These are phyloP conservation scores for Hypomontagnella submonticulosa DNA, from an alignment of 495 filamentous ascomycete species.

Conservation along the genomic window DNA sequence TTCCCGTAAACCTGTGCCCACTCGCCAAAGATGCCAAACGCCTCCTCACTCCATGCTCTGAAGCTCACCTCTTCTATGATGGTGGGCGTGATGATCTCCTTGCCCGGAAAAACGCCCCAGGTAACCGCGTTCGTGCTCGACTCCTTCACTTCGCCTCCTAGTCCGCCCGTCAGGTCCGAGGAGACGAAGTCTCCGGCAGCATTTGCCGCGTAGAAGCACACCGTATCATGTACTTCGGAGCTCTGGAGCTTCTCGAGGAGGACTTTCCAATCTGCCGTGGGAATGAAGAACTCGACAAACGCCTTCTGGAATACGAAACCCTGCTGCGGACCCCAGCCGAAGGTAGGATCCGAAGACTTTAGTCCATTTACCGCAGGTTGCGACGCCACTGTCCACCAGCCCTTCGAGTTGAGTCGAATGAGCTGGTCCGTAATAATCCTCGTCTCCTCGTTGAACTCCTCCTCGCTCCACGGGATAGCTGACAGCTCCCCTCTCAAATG, in stretches of 20 bases:
- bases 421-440: constrained; percentile 78
- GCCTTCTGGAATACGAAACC: constrained; percentile 99
- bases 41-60: constrained; percentile 94
- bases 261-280: constrained; percentile 71
- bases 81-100: constrained; percentile 96
- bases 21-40: constrained; percentile 93
- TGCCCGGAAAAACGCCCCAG: constrained; percentile 95
- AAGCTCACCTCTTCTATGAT: constrained; percentile 98
- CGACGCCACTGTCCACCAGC: constrained; percentile 97
- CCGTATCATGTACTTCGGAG: constrained; percentile 65
- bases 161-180: constrained; percentile 58
- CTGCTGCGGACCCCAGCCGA: constrained; percentile 93
- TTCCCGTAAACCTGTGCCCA: constrained; percentile 87
- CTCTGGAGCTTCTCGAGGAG: constrained; percentile 70
- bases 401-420: constrained; percentile 77
- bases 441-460: constrained; percentile 87
- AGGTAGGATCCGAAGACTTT: constrained; percentile 76
- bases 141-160: constrained; percentile 39
- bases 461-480: constrained; percentile 93
- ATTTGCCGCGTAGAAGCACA: constrained; percentile 90
- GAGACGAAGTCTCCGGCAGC: constrained; percentile 74
- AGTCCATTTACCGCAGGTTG: constrained; percentile 93
- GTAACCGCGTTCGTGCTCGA: constrained; percentile 90
- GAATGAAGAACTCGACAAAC: constrained; percentile 95
- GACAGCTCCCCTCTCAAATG: constrained; percentile 80